Base-by-base conservation (phyloP, 805 yeast species). In the Candida montana region DNA sequence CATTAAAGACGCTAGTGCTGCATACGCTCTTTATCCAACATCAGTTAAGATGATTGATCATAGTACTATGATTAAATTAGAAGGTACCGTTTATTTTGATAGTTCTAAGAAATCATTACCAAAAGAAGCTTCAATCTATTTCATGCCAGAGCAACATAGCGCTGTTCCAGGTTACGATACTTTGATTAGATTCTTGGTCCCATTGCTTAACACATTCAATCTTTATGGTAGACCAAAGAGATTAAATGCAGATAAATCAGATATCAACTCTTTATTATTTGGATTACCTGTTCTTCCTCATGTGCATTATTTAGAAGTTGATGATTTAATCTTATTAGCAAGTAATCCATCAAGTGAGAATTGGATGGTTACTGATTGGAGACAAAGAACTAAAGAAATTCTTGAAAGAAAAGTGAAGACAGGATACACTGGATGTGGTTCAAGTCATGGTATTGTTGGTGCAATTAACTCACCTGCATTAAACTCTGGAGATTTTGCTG, bases 11-110 rank as follows among this genome's bases (percentile, higher is more conserved):
- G 91, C 93, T 1, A 64, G 74, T 37, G 77, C 88, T 7, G 81
- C 87, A 17, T 82, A 83, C 50, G 97, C 99, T 1, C 80, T 90
- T n/a, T 93, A 88, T 62, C 99, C 99, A 11, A 89, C 86, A 55
- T 74, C 89, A 37, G 81, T 82, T 20, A 68, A 77, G 47, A 75
- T 91, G 47, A 84, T 93, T 48, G 95, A 91, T 63, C 80, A 80
- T 46, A 80, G 91, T 40, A 87, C 97, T 2, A 79, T 93, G 75
- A 74, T 91, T 57, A 93, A 93, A 58, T 61, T 91, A 41, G 96
- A 90, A 58, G 97, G 96, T 36, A 69, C 74, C 31, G 86, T 90
- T 26, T 64, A 70, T 41, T 83, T 83, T 49, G 74, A 74, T 41
- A 68, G 72, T n/a, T 43, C 48, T 23, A 68, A 69, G 43, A 66